These are phyloP conservation scores for Neoboletus subvelutipes DNA, from an alignment of 768 basidiomycete species.

Conservation along the genomic window DNA sequence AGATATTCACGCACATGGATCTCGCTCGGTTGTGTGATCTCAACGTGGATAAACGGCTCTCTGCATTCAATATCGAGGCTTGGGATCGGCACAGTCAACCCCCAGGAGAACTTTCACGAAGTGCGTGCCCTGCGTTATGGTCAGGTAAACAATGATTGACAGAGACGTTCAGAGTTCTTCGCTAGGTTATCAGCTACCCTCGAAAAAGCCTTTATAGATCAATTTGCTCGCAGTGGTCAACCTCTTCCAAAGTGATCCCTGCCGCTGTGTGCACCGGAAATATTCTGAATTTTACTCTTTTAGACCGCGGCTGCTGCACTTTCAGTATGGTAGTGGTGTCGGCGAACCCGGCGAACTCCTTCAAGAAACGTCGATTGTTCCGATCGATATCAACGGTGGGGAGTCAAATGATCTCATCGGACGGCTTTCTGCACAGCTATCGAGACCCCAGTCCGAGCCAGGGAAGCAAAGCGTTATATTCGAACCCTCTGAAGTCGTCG, in stretches of 20 bases:
- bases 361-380: constrained; percentile 48
- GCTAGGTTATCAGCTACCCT: constrained; percentile 42
- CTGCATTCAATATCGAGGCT: constrained; percentile 44
- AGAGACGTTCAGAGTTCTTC: constrained; percentile 45
- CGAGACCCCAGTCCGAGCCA: constrained; percentile 24
- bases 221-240: constrained; percentile 36
- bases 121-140: constrained; percentile 26
- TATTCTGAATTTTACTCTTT: background rate
- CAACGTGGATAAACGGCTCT: constrained; percentile 49
- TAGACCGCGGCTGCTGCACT: constrained; percentile 49
- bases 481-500: constrained; percentile 60
- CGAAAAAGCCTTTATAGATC: constrained; percentile 43
- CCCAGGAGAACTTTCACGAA: constrained; percentile 43
- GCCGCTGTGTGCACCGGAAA: background rate
- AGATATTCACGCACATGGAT: constrained; percentile 71
- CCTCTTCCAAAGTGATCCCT: constrained; percentile 32
- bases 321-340: constrained; percentile 51
- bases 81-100: constrained; percentile 37
- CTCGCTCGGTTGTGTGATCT: constrained; percentile 58
- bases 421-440: constrained; percentile 40
- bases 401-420: constrained; percentile 58
- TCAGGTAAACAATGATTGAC: constrained; percentile 13
- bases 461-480: constrained; percentile 58
- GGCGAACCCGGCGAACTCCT: constrained; percentile 31
- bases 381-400: constrained; percentile 46